Percentiles rank a stretch among this genome's conserved stretches.
Conservation (phyloP, 495 filamentous ascomycete species). For the Aspergillus incahuasiensis region DNA sequence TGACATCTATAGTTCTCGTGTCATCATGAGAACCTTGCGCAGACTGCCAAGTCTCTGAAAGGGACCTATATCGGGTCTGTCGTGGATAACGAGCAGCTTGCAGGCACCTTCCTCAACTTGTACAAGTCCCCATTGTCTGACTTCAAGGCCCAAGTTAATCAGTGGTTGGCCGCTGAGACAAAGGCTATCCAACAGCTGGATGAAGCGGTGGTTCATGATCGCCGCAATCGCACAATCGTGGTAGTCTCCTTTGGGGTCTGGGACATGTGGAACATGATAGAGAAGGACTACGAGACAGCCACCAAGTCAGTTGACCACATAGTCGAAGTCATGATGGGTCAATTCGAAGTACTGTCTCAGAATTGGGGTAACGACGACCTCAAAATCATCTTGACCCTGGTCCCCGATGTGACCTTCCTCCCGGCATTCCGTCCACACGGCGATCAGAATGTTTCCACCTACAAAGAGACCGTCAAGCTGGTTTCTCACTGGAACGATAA, state of each 20-base stretch:
- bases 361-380: constrained; percentile 35
- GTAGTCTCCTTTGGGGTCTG: constrained; percentile 47
- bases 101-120: constrained; percentile 20
- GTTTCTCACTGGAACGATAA: constrained; percentile 44
- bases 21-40: constrained; percentile 44
- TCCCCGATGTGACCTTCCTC: constrained; percentile 49
- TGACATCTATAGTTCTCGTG: constrained; percentile 33
- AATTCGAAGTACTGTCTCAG: constrained; percentile 35
- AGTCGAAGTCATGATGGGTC: constrained; percentile 41
- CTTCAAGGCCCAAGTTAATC: constrained; percentile 38
- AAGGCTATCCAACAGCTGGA: constrained; percentile 17
- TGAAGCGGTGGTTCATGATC: constrained; percentile 19
- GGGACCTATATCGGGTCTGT: constrained; percentile 35
- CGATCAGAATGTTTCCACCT: constrained; percentile 25
- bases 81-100: constrained; percentile 36
- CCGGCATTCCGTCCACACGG: constrained; percentile 35
- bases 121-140: constrained; percentile 33
- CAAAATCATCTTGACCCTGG: constrained; percentile 46
- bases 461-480: constrained; percentile 40
- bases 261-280: constrained; percentile 47
- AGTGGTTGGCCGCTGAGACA: constrained; percentile 37
- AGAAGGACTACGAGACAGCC: constrained; percentile 30
- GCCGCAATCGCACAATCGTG: constrained; percentile 34
- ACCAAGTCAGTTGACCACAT: constrained; percentile 36
- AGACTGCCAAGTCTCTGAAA: constrained; percentile 29